Evolutionary conservation across 306 rosid genomes (phyloP).

Genomic region (Adenanthera pavonina): DNA sequence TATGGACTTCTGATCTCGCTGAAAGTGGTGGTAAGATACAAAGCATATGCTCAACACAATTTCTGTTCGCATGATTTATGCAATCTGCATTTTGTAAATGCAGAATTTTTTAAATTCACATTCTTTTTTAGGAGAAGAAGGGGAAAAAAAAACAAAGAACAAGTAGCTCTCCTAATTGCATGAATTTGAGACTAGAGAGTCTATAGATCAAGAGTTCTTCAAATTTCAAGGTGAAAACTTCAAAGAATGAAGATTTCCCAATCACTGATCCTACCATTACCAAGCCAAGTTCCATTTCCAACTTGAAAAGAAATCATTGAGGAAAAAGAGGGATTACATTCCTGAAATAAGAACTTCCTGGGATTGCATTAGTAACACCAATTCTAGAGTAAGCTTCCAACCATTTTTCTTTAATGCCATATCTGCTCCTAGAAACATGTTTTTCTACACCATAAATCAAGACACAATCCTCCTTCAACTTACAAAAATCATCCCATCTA

Average conservation of each 20-base stretch:
- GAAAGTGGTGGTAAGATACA: conserved; percentile 71
- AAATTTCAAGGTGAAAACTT: not conserved
- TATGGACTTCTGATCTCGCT: conserved; percentile 76
- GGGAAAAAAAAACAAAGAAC: not conserved
- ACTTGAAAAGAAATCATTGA: too few species aligned
- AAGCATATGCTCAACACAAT: not conserved
- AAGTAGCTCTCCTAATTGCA: not conserved
- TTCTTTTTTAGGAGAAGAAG: not conserved
- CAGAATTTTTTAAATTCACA: not conserved
- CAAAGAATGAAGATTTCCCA: not conserved
- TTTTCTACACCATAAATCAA: not conserved
- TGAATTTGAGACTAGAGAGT: not conserved
- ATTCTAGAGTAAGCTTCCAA: too few species aligned
- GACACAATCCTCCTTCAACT: not conserved
- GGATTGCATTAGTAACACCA: not conserved
- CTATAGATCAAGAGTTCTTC: not conserved
- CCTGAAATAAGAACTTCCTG: not conserved
- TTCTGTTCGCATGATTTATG: not conserved
- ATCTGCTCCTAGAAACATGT: not conserved
- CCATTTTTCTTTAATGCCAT: too few species aligned
- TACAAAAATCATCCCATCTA: too few species aligned
- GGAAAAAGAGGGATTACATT: not conserved
- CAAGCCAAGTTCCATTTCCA: not conserved
- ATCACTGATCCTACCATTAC: not conserved
- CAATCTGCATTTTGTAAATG: not conserved